Evolutionary conservation across 352 stramenopile species (phyloP).

Genomic region (Peronospora farinosa): DNA sequence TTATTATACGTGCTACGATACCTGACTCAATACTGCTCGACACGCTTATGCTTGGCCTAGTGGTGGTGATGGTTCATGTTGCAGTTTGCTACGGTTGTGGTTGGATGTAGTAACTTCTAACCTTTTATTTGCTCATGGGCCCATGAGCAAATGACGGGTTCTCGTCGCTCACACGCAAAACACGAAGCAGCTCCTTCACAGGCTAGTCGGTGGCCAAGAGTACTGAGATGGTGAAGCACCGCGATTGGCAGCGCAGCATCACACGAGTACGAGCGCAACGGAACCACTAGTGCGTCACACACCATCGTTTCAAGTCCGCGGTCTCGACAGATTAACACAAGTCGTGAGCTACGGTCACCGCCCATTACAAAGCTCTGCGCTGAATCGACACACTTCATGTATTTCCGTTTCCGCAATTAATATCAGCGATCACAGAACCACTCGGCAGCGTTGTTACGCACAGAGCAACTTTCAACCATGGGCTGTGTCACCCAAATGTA

Average conservation of each 20-base stretch:
- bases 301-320: slow-evolving; percentile 67
- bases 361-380: slow-evolving; percentile 46
- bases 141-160: slow-evolving; percentile 85
- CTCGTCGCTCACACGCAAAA: slow-evolving; percentile 61
- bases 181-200: slow-evolving; percentile 71
- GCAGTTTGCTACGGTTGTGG: no score
- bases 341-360: slow-evolving; percentile 55
- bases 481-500: slow-evolving; percentile 86
- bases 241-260: slow-evolving; percentile 81
- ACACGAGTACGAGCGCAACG: slow-evolving; percentile 64
- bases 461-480: slow-evolving; percentile 63
- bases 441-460: slow-evolving; percentile 55
- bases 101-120: no score
- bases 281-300: slow-evolving; percentile 62
- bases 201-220: slow-evolving; percentile 56
- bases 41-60: no score
- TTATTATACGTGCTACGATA: no score
- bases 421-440: slow-evolving; percentile 68
- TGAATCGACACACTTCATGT: slow-evolving; percentile 76
- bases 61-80: no score
- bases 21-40: no score
- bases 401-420: slow-evolving; percentile 86
- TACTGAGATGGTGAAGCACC: slow-evolving; percentile 81
- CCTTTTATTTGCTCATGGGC: slow-evolving; percentile 74
- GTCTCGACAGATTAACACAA: slow-evolving; percentile 58